Base-by-base conservation (phyloP, 108 stramenopile genomes). In the Nitzschia sp. region DNA sequence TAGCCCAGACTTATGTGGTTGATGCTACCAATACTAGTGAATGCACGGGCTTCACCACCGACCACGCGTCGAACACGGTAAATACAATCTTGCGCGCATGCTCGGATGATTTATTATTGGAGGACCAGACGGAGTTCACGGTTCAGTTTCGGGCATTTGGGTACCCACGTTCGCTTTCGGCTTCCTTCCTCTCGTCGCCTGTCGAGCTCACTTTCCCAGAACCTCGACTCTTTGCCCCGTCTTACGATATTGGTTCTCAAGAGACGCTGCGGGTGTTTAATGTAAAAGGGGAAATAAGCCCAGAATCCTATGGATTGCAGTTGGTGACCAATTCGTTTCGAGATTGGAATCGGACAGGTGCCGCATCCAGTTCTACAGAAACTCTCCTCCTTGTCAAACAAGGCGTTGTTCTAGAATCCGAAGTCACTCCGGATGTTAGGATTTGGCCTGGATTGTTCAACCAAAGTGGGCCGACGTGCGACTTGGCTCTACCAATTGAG, bases 51-150 rank as follows among this genome's bases (percentile, higher is more conserved):
- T 64, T 76, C 8, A 58, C 53, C 13, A 19, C 55, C 2, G 75
- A 76, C 56, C 68, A 76, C 60, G 17, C 61, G 29, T 65, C 75
- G 34, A 76, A 69, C 30, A 63, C 67, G 17, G 68, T 53, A 2
- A 69, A 59, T 52, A 62, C 60, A 19, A 57, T 76, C 30, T 13
- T 76, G 9, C 32, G 75, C 36, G 53, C 61, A 13, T 76, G 75
- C 48, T 66, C 75, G 15, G 44, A 76, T 44, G 68, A 76, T 47
- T 6, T 76, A 46, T 29, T 29, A 2, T 21, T 64, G 27, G 31
- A 64, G n/a, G 63, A 32, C 22, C 5, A 11, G 2, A 21, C 22
- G 57, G 28, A 36, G 1, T 44, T 68, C 36, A 30, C 34, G 15
- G 54, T 41, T 21, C 54, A 36, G 29, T 56, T 54, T 33, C 29